phyloP scores from a whole-genome alignment of 2,329 filamentous ascomycete genomes.

The Talaromyces sp. region DNA sequence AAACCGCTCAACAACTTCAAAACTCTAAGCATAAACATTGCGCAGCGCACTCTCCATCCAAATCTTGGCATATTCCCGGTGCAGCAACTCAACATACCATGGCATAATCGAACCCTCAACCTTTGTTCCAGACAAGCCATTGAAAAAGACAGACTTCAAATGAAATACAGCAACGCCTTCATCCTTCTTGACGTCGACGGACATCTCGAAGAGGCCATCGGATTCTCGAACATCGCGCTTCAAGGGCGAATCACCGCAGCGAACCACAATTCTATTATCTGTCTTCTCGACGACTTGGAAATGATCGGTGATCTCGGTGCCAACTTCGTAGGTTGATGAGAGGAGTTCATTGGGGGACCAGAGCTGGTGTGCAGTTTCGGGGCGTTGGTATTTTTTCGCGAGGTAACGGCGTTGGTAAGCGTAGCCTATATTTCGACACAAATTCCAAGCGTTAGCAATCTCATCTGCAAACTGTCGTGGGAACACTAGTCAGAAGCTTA shows the following conservation, averaged over 20 bases:
- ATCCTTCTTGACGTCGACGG: constrained; percentile 57
- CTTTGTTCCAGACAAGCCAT: constrained; percentile 46
- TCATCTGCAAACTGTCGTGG: background rate
- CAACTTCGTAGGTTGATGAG: constrained; percentile 57
- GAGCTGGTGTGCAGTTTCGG: constrained; percentile 58
- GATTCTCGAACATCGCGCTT: constrained; percentile 54
- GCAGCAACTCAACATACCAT: constrained; percentile 48
- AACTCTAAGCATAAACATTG: constrained; percentile 25
- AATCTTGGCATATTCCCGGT: constrained; percentile 56
- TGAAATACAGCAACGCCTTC: constrained; percentile 60
- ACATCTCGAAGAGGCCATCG: constrained; percentile 66
- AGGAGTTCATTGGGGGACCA: constrained; percentile 59
- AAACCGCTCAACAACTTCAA: background rate
- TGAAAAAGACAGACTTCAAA: constrained; percentile 64
- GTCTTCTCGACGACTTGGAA: constrained; percentile 69
- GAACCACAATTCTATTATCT: constrained; percentile 57
- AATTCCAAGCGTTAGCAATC: background rate
- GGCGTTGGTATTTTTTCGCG: constrained; percentile 56
- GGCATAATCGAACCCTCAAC: constrained; percentile 46
- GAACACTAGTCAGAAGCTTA: constrained; percentile 35
- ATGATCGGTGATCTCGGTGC: constrained; percentile 65
- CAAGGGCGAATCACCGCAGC: constrained; percentile 64
- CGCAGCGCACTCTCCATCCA: constrained; percentile 53
- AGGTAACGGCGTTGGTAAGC: constrained; percentile 57
- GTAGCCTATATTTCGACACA: constrained; percentile 29